Evolutionary conservation across 768 basidiomycete genomes (phyloP).

Genomic region (Heimioporus sp.): DNA sequence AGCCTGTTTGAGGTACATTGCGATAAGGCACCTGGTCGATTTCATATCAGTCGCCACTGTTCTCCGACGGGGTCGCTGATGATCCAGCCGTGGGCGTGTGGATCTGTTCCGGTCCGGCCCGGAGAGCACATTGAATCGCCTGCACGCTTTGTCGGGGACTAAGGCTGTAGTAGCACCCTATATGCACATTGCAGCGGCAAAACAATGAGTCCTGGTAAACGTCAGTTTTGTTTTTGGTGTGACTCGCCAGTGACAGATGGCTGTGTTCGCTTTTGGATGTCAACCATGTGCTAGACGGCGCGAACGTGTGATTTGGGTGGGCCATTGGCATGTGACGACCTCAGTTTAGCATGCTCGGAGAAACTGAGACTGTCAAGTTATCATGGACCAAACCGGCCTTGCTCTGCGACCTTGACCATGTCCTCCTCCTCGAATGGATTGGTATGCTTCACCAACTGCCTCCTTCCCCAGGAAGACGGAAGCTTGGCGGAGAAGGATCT

Average conservation of each 20-base stretch:
- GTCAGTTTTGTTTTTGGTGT: no score
- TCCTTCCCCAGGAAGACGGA: conserved; percentile 79
- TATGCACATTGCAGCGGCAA: no score
- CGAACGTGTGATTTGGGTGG: no score
- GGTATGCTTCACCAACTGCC: conserved; percentile 85
- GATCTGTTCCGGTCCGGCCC: conserved; percentile 14
- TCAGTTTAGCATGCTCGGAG: no score
- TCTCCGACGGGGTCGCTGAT: conserved; percentile 33
- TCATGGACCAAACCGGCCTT: conserved; percentile 2
- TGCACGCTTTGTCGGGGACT: neutral
- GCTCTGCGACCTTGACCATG: conserved; percentile 15
- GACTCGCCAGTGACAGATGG: no score
- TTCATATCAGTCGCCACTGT: conserved; percentile 33
- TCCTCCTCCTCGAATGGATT: conserved; percentile 51
- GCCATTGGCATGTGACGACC: no score
- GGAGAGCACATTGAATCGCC: conserved; percentile 4
- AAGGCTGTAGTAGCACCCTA: no score
- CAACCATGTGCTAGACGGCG: no score
- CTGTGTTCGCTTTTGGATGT: no score
- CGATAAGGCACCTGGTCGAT: conserved; percentile 34
- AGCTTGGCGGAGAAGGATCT: conserved; percentile 69
- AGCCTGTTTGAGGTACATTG: no score
- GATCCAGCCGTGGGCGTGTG: conserved; percentile 17
- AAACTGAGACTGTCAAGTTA: neutral
- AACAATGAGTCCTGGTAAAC: no score